A percentile compares a stretch with the other conserved stretches of the same genome.
Evolutionary conservation across 805 yeast species (phyloP).

Genomic region (Cyberlindnera suaveolens): DNA sequence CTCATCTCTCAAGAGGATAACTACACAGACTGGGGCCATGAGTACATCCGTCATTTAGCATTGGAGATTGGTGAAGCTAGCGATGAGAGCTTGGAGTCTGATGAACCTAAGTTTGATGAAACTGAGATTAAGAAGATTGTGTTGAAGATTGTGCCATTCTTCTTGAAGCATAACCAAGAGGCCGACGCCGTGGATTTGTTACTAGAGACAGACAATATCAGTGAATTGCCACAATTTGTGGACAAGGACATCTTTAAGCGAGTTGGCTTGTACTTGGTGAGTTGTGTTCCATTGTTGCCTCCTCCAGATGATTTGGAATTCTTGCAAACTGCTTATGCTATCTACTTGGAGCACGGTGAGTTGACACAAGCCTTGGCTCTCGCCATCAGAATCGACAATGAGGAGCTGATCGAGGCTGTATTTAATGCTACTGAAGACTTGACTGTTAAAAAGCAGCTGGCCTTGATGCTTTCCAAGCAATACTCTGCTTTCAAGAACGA

Average conservation of each 20-base stretch:
- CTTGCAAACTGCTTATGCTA: constrained; percentile 80
- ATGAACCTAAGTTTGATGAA: constrained; percentile 22
- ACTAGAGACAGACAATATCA: constrained; percentile 83
- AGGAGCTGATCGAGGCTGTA: constrained; percentile 66
- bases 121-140: constrained; percentile 56
- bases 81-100: constrained; percentile 34
- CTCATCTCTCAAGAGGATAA: constrained; percentile 51
- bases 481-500: constrained; percentile 72
- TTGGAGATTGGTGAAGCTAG: constrained; percentile 89
- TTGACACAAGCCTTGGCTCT: constrained; percentile 85
- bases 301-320: constrained; percentile 90
- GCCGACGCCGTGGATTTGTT: constrained; percentile 96
- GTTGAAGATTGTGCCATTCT: constrained; percentile 77
- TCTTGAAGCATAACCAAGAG: constrained; percentile 92
- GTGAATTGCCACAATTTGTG: constrained; percentile 73
- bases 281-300: constrained; percentile 93
- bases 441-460: constrained; percentile 80
- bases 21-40: constrained; percentile 94
- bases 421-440: constrained; percentile 75
- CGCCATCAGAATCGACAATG: constrained; percentile 87
- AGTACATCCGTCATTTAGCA: constrained; percentile 92
- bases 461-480: constrained; percentile 82
- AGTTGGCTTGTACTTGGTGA: constrained; percentile 89
- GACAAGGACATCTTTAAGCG: constrained; percentile 80
- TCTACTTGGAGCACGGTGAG: constrained; percentile 72